Evolutionary conservation across 2,329 filamentous ascomycete genomes (phyloP).

Genomic region (Apiospora aurea): DNA sequence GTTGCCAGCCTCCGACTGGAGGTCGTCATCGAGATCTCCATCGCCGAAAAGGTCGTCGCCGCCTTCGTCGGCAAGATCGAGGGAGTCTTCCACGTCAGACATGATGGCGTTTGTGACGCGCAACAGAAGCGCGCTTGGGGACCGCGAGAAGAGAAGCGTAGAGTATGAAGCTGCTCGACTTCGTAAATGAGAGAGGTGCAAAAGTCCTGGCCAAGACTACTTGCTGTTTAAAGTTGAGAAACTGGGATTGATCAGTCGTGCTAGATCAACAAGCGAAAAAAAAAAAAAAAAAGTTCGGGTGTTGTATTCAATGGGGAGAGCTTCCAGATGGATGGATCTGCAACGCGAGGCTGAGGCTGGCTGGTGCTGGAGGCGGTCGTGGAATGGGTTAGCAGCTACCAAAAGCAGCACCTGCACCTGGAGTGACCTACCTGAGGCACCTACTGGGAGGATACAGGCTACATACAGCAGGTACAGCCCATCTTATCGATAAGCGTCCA

Average conservation of each 20-base stretch:
- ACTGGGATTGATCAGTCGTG: neutral
- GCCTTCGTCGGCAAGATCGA: slow-evolving; percentile 59
- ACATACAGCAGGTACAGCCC: too few relatives aligned
- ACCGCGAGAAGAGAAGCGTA: neutral
- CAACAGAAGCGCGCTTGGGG: neutral
- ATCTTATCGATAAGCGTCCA: neutral
- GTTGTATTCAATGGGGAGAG: neutral
- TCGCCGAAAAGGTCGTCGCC: slow-evolving; percentile 70
- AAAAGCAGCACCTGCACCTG: neutral
- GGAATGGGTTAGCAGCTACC: neutral
- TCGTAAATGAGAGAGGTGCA: neutral
- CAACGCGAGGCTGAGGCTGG: slow-evolving; percentile 10
- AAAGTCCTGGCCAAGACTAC: neutral
- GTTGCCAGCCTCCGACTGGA: slow-evolving; percentile 67
- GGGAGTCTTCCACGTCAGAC: slow-evolving; percentile 64
- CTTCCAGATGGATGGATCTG: slow-evolving; percentile 15
- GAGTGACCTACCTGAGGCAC: neutral
- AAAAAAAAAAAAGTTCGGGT: neutral
- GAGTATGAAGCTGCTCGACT: neutral
- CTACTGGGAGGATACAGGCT: too few relatives aligned
- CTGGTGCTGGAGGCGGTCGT: neutral
- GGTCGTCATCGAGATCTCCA: slow-evolving; percentile 64
- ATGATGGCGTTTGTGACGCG: slow-evolving; percentile 42
- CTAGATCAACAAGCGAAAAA: neutral
- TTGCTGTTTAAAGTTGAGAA: neutral